Percentiles rank a stretch among this genome's conserved stretches.
These are phyloP conservation scores for Polygonum aviculare DNA, from an alignment of 148 eudicot species.

Conservation along the genomic window DNA sequence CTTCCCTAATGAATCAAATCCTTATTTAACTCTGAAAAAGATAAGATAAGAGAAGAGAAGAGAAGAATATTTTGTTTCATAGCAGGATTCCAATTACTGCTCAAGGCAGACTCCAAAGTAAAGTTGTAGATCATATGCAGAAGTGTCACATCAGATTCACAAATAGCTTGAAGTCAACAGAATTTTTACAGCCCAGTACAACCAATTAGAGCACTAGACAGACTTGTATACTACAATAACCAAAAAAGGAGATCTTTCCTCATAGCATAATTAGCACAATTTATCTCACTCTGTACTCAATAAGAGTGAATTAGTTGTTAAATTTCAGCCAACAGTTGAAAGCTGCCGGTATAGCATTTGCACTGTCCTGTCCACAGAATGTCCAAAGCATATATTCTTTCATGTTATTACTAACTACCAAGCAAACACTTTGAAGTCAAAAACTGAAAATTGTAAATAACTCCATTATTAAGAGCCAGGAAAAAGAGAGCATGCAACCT, in stretches of 20 bases:
- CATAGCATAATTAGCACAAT: background rate
- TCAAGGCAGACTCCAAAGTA: background rate
- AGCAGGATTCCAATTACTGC: background rate
- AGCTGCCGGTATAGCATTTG: background rate
- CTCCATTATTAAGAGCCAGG: background rate
- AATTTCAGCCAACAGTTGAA: background rate
- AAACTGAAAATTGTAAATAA: background rate
- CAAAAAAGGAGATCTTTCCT: background rate
- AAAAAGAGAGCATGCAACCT: conserved; percentile 31
- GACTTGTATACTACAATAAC: background rate
- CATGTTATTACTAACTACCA: background rate
- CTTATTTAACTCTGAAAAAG: background rate
- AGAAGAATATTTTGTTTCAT: background rate
- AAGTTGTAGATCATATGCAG: background rate
- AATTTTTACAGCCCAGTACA: background rate
- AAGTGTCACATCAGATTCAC: background rate
- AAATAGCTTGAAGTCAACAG: background rate
- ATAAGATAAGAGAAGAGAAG: background rate
- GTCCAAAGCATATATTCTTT: background rate
- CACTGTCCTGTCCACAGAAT: background rate
- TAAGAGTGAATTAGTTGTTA: too few relatives aligned
- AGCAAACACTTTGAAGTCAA: background rate
- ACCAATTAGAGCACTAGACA: background rate
- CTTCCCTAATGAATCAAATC: background rate
- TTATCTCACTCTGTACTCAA: background rate